Conservation (phyloP, 345 rosid genomes). For the Toxicodendron radicans region DNA sequence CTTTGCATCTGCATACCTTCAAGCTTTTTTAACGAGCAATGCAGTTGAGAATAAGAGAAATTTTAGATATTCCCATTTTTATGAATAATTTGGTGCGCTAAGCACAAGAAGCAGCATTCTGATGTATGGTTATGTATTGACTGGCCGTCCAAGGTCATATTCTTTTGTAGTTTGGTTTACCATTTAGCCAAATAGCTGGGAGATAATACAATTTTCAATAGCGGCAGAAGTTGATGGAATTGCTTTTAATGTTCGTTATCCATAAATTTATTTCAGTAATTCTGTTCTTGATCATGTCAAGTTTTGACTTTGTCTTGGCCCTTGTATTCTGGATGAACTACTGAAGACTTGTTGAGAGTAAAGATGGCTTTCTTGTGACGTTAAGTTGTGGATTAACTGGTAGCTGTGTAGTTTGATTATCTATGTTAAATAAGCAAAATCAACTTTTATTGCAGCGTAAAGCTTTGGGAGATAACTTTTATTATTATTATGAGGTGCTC, state of each 20-base stretch:
- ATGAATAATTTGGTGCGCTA: constrained; percentile 29
- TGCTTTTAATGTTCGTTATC: not conserved
- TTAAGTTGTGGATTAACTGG: no score
- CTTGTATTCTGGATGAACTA: not conserved
- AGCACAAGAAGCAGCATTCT: constrained; percentile 13
- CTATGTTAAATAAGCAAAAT: no score
- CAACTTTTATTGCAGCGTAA: no score
- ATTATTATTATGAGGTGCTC: no score
- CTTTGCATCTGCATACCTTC: constrained; percentile 19
- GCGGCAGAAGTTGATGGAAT: not conserved
- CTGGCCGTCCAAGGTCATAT: not conserved
- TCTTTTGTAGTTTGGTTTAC: constrained; percentile 17
- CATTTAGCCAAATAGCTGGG: not conserved
- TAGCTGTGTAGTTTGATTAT: no score
- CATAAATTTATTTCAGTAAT: not conserved
- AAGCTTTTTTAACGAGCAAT: constrained; percentile 9
- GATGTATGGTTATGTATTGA: not conserved
- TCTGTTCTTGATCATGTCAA: not conserved
- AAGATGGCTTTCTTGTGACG: not conserved
- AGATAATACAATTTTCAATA: not conserved
- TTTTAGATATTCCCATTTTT: constrained; percentile 6
- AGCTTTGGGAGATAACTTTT: no score
- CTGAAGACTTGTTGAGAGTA: not conserved
- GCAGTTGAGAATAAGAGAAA: constrained; percentile 24
- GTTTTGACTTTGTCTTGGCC: not conserved